phyloP scores from a whole-genome alignment of 768 basidiomycete genomes.

The Royoungia palumana region DNA sequence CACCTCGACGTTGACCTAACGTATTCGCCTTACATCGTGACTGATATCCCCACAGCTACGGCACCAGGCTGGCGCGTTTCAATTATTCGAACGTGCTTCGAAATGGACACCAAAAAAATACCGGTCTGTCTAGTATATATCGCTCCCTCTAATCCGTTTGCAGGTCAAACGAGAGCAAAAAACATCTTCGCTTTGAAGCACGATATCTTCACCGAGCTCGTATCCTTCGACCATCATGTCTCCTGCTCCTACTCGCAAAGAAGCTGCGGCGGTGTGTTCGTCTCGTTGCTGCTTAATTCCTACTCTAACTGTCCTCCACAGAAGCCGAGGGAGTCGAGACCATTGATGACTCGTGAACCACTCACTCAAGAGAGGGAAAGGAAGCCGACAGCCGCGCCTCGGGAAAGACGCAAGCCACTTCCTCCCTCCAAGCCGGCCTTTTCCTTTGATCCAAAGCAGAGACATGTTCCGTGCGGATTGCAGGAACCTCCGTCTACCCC shows the following conservation, averaged over 20 bases:
- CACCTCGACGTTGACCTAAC: constrained; percentile 28
- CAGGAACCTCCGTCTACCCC: constrained; percentile 17
- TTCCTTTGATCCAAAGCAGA: constrained; percentile 18
- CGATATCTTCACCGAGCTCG: constrained; percentile 6
- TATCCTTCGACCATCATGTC: constrained; percentile 12
- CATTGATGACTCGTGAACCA: constrained; percentile 21
- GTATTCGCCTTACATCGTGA: constrained; percentile 20
- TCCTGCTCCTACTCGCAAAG: constrained; percentile 14
- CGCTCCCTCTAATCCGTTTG: constrained; percentile 9
- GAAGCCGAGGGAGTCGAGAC: constrained; percentile 20
- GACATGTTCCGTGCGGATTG: constrained; percentile 22
- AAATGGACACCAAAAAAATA: constrained; percentile 17
- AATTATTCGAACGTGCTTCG: constrained; percentile 26
- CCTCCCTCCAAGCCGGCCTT: constrained; percentile 19
- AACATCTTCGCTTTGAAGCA: constrained; percentile 8
- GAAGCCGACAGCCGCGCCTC: constrained; percentile 9
- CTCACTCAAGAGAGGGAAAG: constrained; percentile 27
- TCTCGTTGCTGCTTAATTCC: constrained; percentile 11
- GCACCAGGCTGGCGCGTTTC: constrained; percentile 34
- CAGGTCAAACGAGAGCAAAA: constrained; percentile 10
- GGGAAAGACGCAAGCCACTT: constrained; percentile 24
- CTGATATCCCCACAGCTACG: constrained; percentile 30
- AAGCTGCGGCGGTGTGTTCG: constrained; percentile 18
- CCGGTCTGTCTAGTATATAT: constrained; percentile 30
- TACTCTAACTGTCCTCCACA: constrained; percentile 13